These are phyloP conservation scores for Saccharomyces jurei DNA, from an alignment of 805 yeast species.

Conservation along the genomic window DNA sequence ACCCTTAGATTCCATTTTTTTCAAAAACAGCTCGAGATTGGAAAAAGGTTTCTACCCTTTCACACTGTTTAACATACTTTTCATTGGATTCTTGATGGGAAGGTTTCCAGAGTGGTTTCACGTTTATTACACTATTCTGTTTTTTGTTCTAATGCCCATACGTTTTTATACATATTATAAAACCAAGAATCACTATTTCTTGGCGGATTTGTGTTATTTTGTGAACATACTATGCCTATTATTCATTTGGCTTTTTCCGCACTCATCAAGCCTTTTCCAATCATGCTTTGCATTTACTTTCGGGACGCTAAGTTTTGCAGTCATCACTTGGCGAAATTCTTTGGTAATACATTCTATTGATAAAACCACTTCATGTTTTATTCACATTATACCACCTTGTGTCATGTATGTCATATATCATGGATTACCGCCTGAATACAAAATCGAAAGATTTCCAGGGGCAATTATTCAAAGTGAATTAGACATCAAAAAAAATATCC, in stretches of 20 bases:
- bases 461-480: slow-evolving; percentile 52
- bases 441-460: slow-evolving; percentile 64
- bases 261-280: slow-evolving; percentile 62
- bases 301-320: slow-evolving; percentile 90
- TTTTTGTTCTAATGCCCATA: slow-evolving; percentile 67
- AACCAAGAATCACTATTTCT: slow-evolving; percentile 69
- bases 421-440: slow-evolving; percentile 48
- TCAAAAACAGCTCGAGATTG: slow-evolving; percentile 39
- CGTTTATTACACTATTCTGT: slow-evolving; percentile 55
- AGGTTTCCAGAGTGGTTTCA: slow-evolving; percentile 72
- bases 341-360: slow-evolving; percentile 86
- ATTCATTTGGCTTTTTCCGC: slow-evolving; percentile 78
- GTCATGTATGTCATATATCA: slow-evolving; percentile 83
- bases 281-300: slow-evolving; percentile 79
- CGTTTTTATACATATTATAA: slow-evolving; percentile 77
- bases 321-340: slow-evolving; percentile 91
- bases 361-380: slow-evolving; percentile 83
- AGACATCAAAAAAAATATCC: slow-evolving; percentile 46
- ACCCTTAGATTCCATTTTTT: slow-evolving; percentile 27
- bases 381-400: slow-evolving; percentile 85
- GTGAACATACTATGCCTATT: slow-evolving; percentile 64
- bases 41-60: slow-evolving; percentile 79
- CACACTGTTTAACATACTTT: slow-evolving; percentile 59
- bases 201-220: slow-evolving; percentile 91
- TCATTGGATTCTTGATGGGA: slow-evolving; percentile 71